Evolutionary conservation across 2,329 filamentous ascomycete species (phyloP).

Genomic region (Aspergillus sp.): DNA sequence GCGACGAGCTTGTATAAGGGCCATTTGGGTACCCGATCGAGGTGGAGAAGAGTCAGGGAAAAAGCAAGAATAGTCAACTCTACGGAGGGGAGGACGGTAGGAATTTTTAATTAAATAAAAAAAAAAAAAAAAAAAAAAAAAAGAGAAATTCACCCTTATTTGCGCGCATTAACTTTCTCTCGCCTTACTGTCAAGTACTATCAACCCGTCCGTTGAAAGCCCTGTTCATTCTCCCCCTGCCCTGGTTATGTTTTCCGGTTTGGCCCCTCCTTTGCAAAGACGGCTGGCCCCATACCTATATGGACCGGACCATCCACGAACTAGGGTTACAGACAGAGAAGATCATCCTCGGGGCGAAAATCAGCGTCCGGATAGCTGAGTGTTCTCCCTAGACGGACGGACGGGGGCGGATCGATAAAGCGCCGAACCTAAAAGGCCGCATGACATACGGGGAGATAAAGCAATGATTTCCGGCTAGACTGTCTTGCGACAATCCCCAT

Average conservation of each 20-base stretch:
- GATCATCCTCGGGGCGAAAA: slow-evolving; percentile 11
- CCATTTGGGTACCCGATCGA: slow-evolving; percentile 8
- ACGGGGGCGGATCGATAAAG: slow-evolving; percentile 31
- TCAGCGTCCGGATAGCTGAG: slow-evolving; percentile 4
- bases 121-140: not conserved
- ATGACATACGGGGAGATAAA: slow-evolving; percentile 28
- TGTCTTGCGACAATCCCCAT: slow-evolving; percentile 8
- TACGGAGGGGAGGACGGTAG: not conserved
- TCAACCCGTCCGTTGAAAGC: not conserved
- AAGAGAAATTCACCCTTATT: not conserved
- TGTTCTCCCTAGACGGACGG: slow-evolving; percentile 15
- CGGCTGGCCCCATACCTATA: not conserved
- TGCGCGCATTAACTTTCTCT: not conserved
- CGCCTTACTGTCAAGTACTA: not conserved
- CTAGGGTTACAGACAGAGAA: not conserved
- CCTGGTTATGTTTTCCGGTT: not conserved
- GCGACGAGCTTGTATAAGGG: not conserved
- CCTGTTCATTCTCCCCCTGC: not conserved
- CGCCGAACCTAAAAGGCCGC: slow-evolving; percentile 33
- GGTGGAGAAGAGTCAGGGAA: slow-evolving; percentile 1
- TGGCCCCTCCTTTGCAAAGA: not conserved
- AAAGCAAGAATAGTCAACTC: not conserved
- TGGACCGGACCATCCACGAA: not conserved
- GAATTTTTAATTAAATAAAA: not conserved
- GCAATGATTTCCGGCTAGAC: slow-evolving; percentile 11